Conservation (phyloP, 345 rosid genomes). For the Sapria himalayana region DNA sequence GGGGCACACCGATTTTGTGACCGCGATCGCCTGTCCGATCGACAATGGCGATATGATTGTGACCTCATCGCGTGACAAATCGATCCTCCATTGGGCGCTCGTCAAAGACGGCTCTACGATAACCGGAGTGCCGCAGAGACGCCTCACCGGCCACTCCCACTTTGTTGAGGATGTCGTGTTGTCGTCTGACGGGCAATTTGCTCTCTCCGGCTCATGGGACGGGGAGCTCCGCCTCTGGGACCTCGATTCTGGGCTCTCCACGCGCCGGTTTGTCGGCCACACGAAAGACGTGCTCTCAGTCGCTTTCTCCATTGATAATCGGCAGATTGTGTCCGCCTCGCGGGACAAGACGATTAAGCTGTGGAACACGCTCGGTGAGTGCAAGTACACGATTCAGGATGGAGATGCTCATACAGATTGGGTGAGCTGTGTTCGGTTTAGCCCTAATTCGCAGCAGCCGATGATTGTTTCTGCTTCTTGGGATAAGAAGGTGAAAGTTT, state of each 20-base stretch:
- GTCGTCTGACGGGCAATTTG: conserved; percentile 90
- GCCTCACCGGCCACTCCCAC: conserved; percentile 90
- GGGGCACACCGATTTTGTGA: conserved; percentile 88
- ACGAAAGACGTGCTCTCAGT: conserved; percentile 87
- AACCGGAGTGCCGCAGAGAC: conserved; percentile 71
- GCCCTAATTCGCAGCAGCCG: conserved; percentile 60
- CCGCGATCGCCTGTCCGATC: conserved; percentile 82
- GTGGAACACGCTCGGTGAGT: conserved; percentile 93
- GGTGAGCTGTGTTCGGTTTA: conserved; percentile 91
- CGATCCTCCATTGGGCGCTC: conserved; percentile 75
- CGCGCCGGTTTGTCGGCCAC: conserved; percentile 91
- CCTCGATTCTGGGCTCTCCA: conserved; percentile 44
- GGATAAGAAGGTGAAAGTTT: conserved; percentile 73
- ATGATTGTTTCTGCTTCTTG: conserved; percentile 91
- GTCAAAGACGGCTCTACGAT: conserved; percentile 70
- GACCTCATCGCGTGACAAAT: conserved; percentile 86
- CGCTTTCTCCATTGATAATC: conserved; percentile 86
- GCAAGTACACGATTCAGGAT: conserved; percentile 91
- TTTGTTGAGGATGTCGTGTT: conserved; percentile 91
- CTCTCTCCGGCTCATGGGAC: conserved; percentile 95
- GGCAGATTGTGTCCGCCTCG: conserved; percentile 94
- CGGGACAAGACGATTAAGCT: conserved; percentile 87
- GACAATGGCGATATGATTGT: conserved; percentile 89
- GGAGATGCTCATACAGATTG: conserved; percentile 71
- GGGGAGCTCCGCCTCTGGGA: conserved; percentile 99